These are phyloP conservation scores for Ceratocystis ficicola DNA, from an alignment of 2,329 filamentous ascomycete species.

Conservation along the genomic window DNA sequence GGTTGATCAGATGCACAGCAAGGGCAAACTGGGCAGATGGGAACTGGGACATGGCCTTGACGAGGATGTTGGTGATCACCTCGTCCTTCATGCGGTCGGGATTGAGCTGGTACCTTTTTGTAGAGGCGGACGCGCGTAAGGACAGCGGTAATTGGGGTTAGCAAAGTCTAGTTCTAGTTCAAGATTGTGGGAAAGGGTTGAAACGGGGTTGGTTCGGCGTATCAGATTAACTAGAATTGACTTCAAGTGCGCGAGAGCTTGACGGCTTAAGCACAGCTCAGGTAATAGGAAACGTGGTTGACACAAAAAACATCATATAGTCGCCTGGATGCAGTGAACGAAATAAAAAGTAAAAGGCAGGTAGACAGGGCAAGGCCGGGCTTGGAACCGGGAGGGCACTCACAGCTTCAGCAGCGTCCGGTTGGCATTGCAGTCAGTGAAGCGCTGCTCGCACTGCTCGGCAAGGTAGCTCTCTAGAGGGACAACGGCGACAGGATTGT, in stretches of 20 bases:
- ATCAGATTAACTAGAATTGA: conserved; percentile 26
- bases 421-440: conserved; percentile 93
- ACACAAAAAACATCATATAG: conserved; percentile 53
- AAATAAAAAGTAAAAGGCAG: conserved; percentile 23
- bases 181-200: conserved; percentile 35
- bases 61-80: conserved; percentile 96
- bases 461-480: conserved; percentile 89
- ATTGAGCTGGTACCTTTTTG: conserved; percentile 94
- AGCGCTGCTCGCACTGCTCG: conserved; percentile 89
- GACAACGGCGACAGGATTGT: conserved; percentile 93
- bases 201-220: conserved; percentile 85
- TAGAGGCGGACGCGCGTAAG: conserved; percentile 1
- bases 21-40: conserved; percentile 91
- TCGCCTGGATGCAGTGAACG: conserved; percentile 23
- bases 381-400: conserved; percentile 36
- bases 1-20: conserved; percentile 82
- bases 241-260: conserved; percentile 22
- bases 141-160: conserved; percentile 11
- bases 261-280: conserved; percentile 22
- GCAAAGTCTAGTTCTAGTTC: background rate
- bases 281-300: conserved; percentile 23
- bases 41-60: conserved; percentile 96
- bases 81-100: conserved; percentile 94
- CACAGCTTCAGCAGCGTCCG: conserved; percentile 93
- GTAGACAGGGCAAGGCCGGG: conserved; percentile 1